Base-by-base conservation (phyloP, 352 stramenopile species). In the Nothophytophthora sp. region DNA sequence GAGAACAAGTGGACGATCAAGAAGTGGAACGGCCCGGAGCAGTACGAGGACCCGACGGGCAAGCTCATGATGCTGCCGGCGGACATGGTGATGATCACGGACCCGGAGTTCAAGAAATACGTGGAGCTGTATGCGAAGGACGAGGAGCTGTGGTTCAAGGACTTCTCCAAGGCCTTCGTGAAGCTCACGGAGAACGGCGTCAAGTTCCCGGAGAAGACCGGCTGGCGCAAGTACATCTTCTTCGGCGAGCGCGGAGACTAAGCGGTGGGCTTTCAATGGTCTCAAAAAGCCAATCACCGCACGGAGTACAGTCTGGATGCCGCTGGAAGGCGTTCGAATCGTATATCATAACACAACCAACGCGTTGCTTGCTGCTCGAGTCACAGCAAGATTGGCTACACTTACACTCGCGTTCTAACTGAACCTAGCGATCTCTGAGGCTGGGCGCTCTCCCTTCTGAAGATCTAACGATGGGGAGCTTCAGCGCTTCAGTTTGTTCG, bases 81-180 rank as follows among this genome's bases (percentile, higher is more conserved):
- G 27, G 97, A 99, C 77, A 96, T 99, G 70, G 92, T 94, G 16
- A 68, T 99, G 29, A 72, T 99, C 44, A 68, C 95, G 60, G 97
- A 99, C 68, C 81, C 86, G 19, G 82, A 94, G 52, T 99, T 99
- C 69, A 86, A 88, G 47, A 96, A 97, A 67, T 94, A 91, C 62
- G 97, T 99, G 13, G 90, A 98, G 63, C 48, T 97, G 32, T 99
- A 99, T 82, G 96, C 96, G 16, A 98, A 99, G 63, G 92, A 99
- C 73, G 96, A 99, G 73, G 89, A 99, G 4, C 48, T 90, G 5
- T 99, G 98, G 70, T 98, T 98, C 69, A 86, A 92, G 54, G 96
- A 99, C 72, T 99, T 99, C 73, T 82, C 95, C 34, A 83, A 81
- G 36, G 96, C 95, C 9, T 99, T 98, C 67, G 72, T 79, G 8